A percentile compares a stretch with the other conserved stretches of the same genome.
Conservation (phyloP, 352 stramenopile genomes). For the Phytophthora meadii region DNA sequence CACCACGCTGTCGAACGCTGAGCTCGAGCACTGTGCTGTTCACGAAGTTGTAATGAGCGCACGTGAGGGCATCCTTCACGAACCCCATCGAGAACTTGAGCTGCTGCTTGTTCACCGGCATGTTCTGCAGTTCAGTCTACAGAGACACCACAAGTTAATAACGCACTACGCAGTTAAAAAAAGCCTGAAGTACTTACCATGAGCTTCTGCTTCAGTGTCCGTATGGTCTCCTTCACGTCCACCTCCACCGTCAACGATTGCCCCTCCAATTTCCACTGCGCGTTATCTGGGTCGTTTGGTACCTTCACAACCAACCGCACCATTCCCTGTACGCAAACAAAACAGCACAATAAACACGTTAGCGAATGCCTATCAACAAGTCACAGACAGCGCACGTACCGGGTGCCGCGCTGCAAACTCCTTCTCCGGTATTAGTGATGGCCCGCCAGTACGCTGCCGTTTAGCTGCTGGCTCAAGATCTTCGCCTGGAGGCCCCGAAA, state of each 20-base stretch:
- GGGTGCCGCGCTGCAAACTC: conserved; percentile 82
- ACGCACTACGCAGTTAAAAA: not conserved
- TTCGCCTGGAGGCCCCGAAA: conserved; percentile 38
- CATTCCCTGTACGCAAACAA: conserved; percentile 47
- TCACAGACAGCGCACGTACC: conserved; percentile 42
- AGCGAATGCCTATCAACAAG: not conserved
- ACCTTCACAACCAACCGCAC: conserved; percentile 81
- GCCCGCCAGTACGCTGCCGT: conserved; percentile 69
- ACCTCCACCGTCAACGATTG: conserved; percentile 92
- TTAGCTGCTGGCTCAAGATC: conserved; percentile 68
- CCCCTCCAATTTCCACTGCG: conserved; percentile 94
- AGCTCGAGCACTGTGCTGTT: conserved; percentile 76
- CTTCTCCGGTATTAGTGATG: conserved; percentile 73
- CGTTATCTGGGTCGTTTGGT: conserved; percentile 89
- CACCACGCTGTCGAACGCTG: conserved; percentile 82
- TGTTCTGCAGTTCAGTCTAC: conserved; percentile 82
- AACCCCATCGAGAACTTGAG: conserved; percentile 93
- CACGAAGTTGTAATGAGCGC: conserved; percentile 89
- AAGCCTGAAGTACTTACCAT: conserved; percentile 42
- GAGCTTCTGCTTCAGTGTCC: conserved; percentile 93
- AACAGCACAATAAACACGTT: conserved; percentile 10
- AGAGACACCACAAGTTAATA: conserved; percentile 1
- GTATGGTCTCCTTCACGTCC: conserved; percentile 90
- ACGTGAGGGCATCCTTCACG: conserved; percentile 89
- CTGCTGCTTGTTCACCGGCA: conserved; percentile 97